Conservation (phyloP, 2,329 filamentous ascomycete species). For the Cyphellophora europaea region DNA sequence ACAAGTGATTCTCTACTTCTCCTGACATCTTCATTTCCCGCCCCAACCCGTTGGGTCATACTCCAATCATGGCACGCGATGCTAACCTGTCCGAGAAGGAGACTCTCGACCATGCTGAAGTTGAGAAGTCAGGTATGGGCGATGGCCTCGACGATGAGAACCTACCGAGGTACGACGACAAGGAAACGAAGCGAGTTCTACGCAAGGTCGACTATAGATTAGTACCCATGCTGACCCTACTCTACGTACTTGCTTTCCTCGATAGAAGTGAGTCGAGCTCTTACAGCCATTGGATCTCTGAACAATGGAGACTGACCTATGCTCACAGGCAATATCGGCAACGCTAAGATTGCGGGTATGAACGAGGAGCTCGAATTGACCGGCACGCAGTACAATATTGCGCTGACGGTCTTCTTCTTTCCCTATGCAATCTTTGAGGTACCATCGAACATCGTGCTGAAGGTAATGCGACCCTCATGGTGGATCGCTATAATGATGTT, state of each 20-base stretch:
- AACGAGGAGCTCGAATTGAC: conserved; percentile 32
- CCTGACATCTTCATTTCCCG: too few relatives aligned
- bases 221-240: conserved; percentile 31
- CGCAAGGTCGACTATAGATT: conserved; percentile 35
- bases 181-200: conserved; percentile 20
- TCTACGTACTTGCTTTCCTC: conserved; percentile 22
- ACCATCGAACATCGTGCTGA: conserved; percentile 55
- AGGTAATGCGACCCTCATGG: conserved; percentile 26
- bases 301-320: too few relatives aligned
- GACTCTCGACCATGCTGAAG: too few relatives aligned
- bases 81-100: too few relatives aligned
- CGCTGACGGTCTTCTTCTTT: conserved; percentile 54
- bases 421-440: conserved; percentile 47
- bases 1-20: too few relatives aligned
- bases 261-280: conserved; percentile 2
- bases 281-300: too few relatives aligned
- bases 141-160: not conserved
- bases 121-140: too few relatives aligned
- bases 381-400: conserved; percentile 25
- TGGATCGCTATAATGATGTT: conserved; percentile 24
- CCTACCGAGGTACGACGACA: conserved; percentile 8
- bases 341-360: conserved; percentile 34
- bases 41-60: too few relatives aligned
- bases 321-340: conserved; percentile 32
- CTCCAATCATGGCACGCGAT: too few relatives aligned